These are phyloP conservation scores for Neofusicoccum ribis DNA, from an alignment of 2,329 filamentous ascomycete genomes.

Conservation along the genomic window DNA sequence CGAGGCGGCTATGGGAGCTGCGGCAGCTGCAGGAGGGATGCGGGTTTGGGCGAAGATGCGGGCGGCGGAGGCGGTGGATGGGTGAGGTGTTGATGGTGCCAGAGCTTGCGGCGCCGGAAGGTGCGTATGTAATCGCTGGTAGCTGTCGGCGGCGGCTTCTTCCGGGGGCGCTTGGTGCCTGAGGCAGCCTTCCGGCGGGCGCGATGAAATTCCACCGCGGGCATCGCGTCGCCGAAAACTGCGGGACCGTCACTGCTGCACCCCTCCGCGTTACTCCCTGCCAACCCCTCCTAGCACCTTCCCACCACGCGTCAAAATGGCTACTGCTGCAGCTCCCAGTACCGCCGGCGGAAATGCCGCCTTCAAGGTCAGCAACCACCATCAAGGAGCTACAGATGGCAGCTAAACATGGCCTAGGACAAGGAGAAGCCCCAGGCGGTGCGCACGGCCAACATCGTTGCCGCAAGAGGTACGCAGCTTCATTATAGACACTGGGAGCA, in stretches of 20 bases:
- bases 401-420: slow-evolving; percentile 54
- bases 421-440: slow-evolving; percentile 99
- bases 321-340: slow-evolving; percentile 32
- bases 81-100: slow-evolving; percentile 12
- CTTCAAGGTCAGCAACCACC: slow-evolving; percentile 57
- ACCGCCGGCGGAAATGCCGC: slow-evolving; percentile 58
- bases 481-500: slow-evolving; percentile 18
- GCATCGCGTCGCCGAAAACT: slow-evolving; percentile 18
- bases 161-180: slow-evolving; percentile 3
- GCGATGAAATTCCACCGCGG: slow-evolving; percentile 17
- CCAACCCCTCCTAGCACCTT: slow-evolving; percentile 13
- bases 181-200: slow-evolving; percentile 9
- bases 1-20: neutral
- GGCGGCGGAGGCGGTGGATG: slow-evolving; percentile 1
- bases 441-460: slow-evolving; percentile 93
- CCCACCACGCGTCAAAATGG: slow-evolving; percentile 45
- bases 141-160: slow-evolving; percentile 1
- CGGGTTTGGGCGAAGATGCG: slow-evolving; percentile 7
- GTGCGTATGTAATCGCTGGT: slow-evolving; percentile 19
- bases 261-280: slow-evolving; percentile 19
- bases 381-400: slow-evolving; percentile 28
- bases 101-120: slow-evolving; percentile 2
- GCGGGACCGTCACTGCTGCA: slow-evolving; percentile 18
- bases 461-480: slow-evolving; percentile 75
- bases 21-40: slow-evolving; percentile 14